Evolutionary conservation across 2,329 filamentous ascomycete genomes (phyloP).

Genomic region (Fonsecaea monophora): DNA sequence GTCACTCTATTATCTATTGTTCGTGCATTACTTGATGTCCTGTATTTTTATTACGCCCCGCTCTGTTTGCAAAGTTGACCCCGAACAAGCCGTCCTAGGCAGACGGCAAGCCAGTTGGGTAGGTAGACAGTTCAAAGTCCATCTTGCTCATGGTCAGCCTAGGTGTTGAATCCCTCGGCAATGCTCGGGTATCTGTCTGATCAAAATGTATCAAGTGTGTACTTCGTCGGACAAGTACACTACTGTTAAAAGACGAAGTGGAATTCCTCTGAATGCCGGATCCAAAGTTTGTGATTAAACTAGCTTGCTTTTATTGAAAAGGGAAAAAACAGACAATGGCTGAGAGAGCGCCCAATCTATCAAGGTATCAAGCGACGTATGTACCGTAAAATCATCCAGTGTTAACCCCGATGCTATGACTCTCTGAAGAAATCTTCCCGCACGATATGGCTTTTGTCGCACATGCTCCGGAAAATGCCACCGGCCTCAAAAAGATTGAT

Average conservation of each 20-base stretch:
- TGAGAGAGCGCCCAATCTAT: neutral
- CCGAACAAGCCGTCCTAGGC: neutral
- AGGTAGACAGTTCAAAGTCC: neutral
- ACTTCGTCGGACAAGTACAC: neutral
- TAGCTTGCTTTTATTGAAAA: neutral
- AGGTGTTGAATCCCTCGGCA: neutral
- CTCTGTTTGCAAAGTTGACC: neutral
- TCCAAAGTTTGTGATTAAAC: neutral
- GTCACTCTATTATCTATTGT: neutral
- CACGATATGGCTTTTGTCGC: slow-evolving; percentile 80
- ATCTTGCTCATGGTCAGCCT: neutral
- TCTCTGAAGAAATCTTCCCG: slow-evolving; percentile 47
- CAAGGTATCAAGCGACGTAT: neutral
- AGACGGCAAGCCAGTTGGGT: neutral
- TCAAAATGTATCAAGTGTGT: too few relatives aligned
- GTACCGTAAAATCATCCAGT: neutral
- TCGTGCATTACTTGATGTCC: neutral
- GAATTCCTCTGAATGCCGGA: neutral
- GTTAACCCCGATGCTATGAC: slow-evolving; percentile 13
- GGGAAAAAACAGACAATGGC: neutral
- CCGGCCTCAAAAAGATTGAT: slow-evolving; percentile 72
- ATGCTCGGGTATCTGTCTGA: neutral
- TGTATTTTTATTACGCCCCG: neutral
- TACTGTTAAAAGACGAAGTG: neutral
- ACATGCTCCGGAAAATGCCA: slow-evolving; percentile 89